Evolutionary conservation across 345 rosid species (phyloP).

Genomic region (Brassica rapa): DNA sequence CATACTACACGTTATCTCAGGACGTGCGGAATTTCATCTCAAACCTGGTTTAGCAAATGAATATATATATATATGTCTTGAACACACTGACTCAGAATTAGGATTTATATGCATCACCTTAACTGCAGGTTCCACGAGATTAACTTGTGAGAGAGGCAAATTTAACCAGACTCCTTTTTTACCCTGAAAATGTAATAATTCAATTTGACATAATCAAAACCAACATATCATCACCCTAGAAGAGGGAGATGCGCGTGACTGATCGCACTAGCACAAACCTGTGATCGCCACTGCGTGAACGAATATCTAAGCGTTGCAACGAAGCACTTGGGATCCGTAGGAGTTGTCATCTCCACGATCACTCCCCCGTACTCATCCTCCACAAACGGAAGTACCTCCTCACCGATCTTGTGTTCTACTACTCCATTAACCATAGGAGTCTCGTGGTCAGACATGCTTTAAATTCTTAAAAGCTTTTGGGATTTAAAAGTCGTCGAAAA

Average conservation of each 20-base stretch:
- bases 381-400: constrained; percentile 46
- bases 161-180: constrained; percentile 84
- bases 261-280: constrained; percentile 42
- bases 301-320: constrained; percentile 47
- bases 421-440: constrained; percentile 41
- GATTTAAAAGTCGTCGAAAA: not conserved
- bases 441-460: constrained; percentile 29
- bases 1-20: not conserved
- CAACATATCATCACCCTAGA: not conserved
- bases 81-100: not conserved
- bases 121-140: constrained; percentile 70
- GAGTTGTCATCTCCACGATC: constrained; percentile 57
- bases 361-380: constrained; percentile 62
- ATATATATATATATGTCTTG: not conserved
- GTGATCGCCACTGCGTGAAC: constrained; percentile 50
- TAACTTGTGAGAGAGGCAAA: constrained; percentile 58
- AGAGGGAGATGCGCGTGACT: not conserved
- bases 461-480: not conserved
- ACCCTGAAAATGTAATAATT: constrained; percentile 44
- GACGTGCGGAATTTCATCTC: not conserved
- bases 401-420: constrained; percentile 18
- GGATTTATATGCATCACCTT: constrained; percentile 49
- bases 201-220: not conserved
- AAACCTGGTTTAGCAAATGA: not conserved
- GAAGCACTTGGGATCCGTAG: constrained; percentile 50